These are phyloP conservation scores for Pseudogymnoascus sp. DNA, from an alignment of 2,329 filamentous ascomycete genomes.

Conservation along the genomic window DNA sequence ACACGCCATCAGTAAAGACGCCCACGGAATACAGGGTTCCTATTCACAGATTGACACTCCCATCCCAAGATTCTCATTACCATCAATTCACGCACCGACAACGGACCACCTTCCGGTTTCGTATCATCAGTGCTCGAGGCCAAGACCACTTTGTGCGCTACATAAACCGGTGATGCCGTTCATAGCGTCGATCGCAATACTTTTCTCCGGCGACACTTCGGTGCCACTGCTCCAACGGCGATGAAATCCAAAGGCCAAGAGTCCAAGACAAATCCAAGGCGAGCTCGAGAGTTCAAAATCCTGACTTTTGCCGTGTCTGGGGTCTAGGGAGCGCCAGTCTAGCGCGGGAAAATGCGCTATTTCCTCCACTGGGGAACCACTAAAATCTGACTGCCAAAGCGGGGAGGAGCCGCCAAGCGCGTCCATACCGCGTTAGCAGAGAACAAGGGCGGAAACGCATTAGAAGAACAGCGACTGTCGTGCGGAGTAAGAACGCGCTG, in stretches of 20 bases:
- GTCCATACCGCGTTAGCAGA: background rate
- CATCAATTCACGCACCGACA: background rate
- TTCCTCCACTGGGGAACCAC: background rate
- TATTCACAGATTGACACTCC: background rate
- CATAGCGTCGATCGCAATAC: conserved; percentile 3
- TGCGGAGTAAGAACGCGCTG: background rate
- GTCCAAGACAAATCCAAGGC: background rate
- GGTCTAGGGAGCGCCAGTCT: background rate
- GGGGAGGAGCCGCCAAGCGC: background rate
- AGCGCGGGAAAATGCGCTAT: background rate
- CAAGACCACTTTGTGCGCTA: background rate
- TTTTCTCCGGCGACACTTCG: background rate
- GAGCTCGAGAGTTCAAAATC: background rate
- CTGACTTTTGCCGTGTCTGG: background rate
- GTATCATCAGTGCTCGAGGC: background rate
- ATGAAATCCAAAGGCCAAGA: background rate
- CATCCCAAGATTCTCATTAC: background rate
- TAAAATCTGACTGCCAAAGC: background rate
- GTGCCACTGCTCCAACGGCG: background rate
- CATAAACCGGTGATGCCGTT: background rate
- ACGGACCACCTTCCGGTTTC: background rate
- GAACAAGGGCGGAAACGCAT: background rate
- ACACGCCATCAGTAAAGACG: background rate
- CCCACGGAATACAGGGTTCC: background rate
- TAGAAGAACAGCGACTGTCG: background rate